Percentiles rank a stretch among this genome's conserved stretches.
Evolutionary conservation across 2,329 filamentous ascomycete species (phyloP).

Genomic region (Chaetomiaceae sp.): DNA sequence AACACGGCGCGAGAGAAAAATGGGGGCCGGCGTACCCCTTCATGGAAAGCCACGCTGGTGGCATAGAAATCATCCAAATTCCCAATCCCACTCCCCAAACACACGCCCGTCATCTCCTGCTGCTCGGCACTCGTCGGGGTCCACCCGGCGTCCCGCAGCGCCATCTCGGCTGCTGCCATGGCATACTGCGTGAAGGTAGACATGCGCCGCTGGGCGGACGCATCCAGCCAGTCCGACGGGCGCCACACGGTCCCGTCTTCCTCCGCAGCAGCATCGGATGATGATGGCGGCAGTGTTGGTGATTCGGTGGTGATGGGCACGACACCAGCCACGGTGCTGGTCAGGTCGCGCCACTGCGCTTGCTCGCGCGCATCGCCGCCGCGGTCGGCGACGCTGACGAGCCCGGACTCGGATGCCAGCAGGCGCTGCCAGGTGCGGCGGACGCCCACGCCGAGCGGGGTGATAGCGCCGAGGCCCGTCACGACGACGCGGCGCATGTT

Average conservation of each 20-base stretch:
- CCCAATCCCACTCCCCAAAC: conserved; percentile 90
- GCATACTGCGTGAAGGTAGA: conserved; percentile 91
- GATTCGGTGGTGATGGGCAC: conserved; percentile 66
- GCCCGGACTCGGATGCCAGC: conserved; percentile 70
- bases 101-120: conserved; percentile 76
- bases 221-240: conserved; percentile 47
- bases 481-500: conserved; percentile 70
- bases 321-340: conserved; percentile 77
- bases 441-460: conserved; percentile 75
- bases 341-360: conserved; percentile 61
- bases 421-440: conserved; percentile 75
- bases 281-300: too few relatives aligned
- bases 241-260: conserved; percentile 37
- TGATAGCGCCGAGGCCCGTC: conserved; percentile 75
- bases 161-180: conserved; percentile 78
- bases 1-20: background rate
- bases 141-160: conserved; percentile 77
- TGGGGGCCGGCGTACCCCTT: conserved; percentile 50
- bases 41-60: conserved; percentile 69
- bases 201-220: conserved; percentile 64
- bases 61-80: conserved; percentile 87
- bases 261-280: background rate
- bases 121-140: conserved; percentile 53
- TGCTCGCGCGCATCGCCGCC: conserved; percentile 36
- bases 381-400: conserved; percentile 63